These are phyloP conservation scores for Suillus weaverae DNA, from an alignment of 768 basidiomycete species.

Conservation along the genomic window DNA sequence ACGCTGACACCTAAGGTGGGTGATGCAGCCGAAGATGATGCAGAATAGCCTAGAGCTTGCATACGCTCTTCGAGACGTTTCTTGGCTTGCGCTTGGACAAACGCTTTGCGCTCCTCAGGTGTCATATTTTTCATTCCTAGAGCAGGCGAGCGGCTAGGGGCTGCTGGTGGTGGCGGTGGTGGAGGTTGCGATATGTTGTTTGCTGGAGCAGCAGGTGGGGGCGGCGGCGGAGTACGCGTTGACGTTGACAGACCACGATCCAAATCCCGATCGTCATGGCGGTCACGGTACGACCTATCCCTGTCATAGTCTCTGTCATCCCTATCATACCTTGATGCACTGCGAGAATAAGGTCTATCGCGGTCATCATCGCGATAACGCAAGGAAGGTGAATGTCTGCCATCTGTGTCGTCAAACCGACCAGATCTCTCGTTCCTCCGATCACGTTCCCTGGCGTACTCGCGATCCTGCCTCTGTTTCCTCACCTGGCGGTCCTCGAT, in stretches of 20 bases:
- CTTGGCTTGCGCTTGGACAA: constrained; percentile 75
- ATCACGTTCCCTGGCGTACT: constrained; percentile 80
- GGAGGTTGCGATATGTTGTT: constrained; percentile 42
- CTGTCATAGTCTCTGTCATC: constrained; percentile 40
- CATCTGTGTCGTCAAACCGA: constrained; percentile 54
- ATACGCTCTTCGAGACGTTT: constrained; percentile 82
- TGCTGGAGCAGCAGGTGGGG: constrained; percentile 47
- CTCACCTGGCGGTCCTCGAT: constrained; percentile 78
- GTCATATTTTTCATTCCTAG: constrained; percentile 77
- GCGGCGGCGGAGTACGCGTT: constrained; percentile 46
- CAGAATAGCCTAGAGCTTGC: constrained; percentile 75
- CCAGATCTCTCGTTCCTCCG: constrained; percentile 80
- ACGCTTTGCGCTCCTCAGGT: constrained; percentile 77
- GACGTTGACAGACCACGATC: constrained; percentile 38
- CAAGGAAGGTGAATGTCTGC: constrained; percentile 29
- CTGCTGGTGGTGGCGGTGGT: constrained; percentile 44
- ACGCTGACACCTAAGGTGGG: constrained; percentile 74
- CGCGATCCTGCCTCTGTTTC: constrained; percentile 74
- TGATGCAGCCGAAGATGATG: constrained; percentile 35
- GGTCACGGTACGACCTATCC: constrained; percentile 30
- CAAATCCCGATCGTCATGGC: constrained; percentile 35
- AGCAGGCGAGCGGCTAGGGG: constrained; percentile 57
- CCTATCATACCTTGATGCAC: constrained; percentile 34
- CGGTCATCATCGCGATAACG: constrained; percentile 43
- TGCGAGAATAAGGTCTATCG: constrained; percentile 56